phyloP scores from a whole-genome alignment of 2,329 filamentous ascomycete genomes.

The Xylariaceae sp. region DNA sequence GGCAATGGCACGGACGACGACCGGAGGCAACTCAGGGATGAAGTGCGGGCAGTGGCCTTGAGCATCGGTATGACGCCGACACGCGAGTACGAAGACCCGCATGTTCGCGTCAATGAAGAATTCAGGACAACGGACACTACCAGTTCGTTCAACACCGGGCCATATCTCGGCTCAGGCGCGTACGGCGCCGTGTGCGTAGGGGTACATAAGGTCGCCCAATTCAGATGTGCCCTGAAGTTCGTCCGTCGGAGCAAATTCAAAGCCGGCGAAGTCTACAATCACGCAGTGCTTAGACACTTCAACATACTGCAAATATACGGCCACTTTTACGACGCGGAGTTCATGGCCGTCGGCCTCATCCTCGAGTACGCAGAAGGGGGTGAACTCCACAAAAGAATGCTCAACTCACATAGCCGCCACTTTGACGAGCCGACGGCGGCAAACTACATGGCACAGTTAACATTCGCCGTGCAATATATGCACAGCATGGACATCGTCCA shows the following conservation, averaged over 20 bases:
- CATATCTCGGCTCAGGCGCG: constrained; percentile 78
- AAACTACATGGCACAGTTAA: constrained; percentile 83
- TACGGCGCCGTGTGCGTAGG: constrained; percentile 75
- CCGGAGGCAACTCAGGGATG: too few species aligned
- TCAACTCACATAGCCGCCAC: constrained; percentile 68
- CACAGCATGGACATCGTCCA: constrained; percentile 97
- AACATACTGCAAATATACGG: constrained; percentile 79
- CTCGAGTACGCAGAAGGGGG: constrained; percentile 83
- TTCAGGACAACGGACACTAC: constrained; percentile 58
- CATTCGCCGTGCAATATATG: constrained; percentile 76
- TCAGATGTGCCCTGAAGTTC: constrained; percentile 80
- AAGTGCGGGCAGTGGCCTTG: too few species aligned
- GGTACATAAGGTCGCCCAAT: constrained; percentile 71
- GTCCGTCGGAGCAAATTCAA: constrained; percentile 77
- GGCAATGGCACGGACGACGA: too few species aligned
- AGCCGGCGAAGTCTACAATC: constrained; percentile 42
- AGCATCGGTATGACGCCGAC: not conserved
- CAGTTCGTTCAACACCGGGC: too few species aligned
- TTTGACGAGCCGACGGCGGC: constrained; percentile 67
- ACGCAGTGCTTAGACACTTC: constrained; percentile 59
- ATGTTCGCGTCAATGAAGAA: constrained; percentile 47
- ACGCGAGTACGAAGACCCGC: not conserved
- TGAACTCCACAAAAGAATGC: constrained; percentile 78
- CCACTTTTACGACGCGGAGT: constrained; percentile 75
- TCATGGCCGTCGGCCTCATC: constrained; percentile 64